These are phyloP conservation scores for Metarhizium brunneum DNA, from an alignment of 2,329 filamentous ascomycete genomes.

Conservation along the genomic window DNA sequence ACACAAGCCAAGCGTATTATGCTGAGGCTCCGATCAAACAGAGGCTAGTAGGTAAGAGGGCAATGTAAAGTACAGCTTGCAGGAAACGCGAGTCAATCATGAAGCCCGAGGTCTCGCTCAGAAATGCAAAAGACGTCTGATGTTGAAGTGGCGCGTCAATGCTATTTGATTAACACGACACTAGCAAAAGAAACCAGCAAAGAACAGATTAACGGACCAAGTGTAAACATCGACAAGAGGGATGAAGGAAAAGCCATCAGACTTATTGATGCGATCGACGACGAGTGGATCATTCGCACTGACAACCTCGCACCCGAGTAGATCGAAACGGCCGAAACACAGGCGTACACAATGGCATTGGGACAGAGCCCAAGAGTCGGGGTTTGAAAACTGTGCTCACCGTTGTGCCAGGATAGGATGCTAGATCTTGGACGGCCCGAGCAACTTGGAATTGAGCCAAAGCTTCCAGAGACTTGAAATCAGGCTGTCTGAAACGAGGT, in stretches of 20 bases:
- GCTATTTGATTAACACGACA: conserved; percentile 6
- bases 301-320: conserved; percentile 7
- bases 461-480: conserved; percentile 6
- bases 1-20: neutral
- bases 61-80: neutral
- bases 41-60: too few species aligned
- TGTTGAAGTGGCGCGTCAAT: conserved; percentile 5
- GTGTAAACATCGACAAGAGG: conserved; percentile 1
- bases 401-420: conserved; percentile 4
- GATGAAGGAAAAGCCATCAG: conserved; percentile 2
- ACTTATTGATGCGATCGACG: conserved; percentile 6
- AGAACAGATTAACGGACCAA: neutral
- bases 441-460: conserved; percentile 7
- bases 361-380: conserved; percentile 1
- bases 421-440: conserved; percentile 11
- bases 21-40: neutral
- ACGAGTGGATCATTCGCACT: conserved; percentile 10
- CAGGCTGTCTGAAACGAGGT: conserved; percentile 12
- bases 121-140: conserved; percentile 2
- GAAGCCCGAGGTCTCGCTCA: neutral
- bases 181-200: neutral
- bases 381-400: conserved; percentile 1
- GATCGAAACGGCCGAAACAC: conserved; percentile 14
- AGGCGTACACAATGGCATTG: conserved; percentile 6
- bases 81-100: conserved; percentile 1